phyloP scores from a whole-genome alignment of 2,329 filamentous ascomycete species.

The Cordyceps farinosa region DNA sequence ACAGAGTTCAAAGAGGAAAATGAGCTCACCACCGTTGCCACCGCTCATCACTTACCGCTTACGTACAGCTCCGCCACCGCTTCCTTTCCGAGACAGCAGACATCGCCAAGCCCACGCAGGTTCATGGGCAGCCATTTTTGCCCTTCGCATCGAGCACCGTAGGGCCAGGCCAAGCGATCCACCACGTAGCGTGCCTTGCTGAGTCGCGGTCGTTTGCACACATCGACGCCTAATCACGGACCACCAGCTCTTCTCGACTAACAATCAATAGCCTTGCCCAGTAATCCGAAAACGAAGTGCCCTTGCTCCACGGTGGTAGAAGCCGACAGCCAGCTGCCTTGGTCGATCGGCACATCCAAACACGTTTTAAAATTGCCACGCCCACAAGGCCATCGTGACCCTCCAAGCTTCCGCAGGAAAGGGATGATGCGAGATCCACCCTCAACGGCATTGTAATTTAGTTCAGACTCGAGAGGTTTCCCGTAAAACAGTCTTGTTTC shows the following conservation, averaged over 20 bases:
- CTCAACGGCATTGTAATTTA: background rate
- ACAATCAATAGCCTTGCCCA: background rate
- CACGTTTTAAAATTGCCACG: conserved; percentile 11
- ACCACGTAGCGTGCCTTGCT: background rate
- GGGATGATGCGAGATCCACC: conserved; percentile 7
- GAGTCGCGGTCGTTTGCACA: background rate
- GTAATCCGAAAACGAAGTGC: conserved; percentile 10
- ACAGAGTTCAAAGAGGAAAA: too few species aligned
- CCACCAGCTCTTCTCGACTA: background rate
- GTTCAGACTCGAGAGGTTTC: background rate
- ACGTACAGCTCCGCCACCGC: background rate
- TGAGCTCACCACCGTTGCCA: too few species aligned
- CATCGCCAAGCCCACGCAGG: background rate
- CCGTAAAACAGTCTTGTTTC: background rate
- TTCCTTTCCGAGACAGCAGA: background rate
- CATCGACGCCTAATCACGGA: background rate
- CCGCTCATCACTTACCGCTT: background rate
- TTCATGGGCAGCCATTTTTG: too few species aligned
- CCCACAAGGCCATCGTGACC: background rate
- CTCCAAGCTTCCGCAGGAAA: background rate
- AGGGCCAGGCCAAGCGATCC: background rate
- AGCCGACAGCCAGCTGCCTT: background rate
- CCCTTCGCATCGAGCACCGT: too few species aligned
- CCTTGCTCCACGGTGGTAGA: background rate
- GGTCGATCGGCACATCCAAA: conserved; percentile 7